Conservation (phyloP, 345 rosid species). For the Lenwebbia sp. region DNA sequence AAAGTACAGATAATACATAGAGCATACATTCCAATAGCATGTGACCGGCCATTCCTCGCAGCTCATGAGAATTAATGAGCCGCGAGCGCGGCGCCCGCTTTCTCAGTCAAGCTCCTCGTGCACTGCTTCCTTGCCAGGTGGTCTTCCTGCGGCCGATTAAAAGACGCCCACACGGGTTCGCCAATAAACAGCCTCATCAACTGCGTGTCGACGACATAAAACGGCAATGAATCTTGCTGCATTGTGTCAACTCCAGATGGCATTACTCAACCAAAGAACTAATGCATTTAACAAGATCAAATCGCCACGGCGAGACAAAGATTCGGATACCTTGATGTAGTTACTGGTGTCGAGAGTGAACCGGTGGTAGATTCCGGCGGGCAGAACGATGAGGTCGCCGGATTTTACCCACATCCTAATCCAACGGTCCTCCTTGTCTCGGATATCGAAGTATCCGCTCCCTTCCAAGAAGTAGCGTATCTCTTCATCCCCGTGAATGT, state of each 20-base stretch:
- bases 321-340: constrained; percentile 50
- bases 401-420: constrained; percentile 65
- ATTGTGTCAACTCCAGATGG: background rate
- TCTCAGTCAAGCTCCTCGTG: constrained; percentile 24
- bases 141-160: constrained; percentile 79
- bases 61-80: constrained; percentile 16
- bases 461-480: constrained; percentile 81
- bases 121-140: constrained; percentile 73
- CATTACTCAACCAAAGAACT: background rate
- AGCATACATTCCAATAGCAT: too few relatives aligned
- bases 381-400: constrained; percentile 71
- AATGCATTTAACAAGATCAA: background rate
- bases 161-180: constrained; percentile 76
- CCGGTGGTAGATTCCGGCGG: constrained; percentile 84
- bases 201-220: constrained; percentile 12
- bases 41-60: background rate
- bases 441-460: constrained; percentile 81
- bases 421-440: constrained; percentile 72
- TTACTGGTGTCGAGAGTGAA: constrained; percentile 74
- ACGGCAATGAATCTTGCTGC: background rate
- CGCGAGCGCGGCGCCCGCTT: constrained; percentile 22
- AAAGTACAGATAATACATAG: background rate
- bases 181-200: constrained; percentile 83
- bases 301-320: accelerated
- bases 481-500: constrained; percentile 84